Percentiles rank a stretch among this genome's conserved stretches.
These are phyloP conservation scores for Luvunga scandens DNA, from an alignment of 345 rosid species.

Conservation along the genomic window DNA sequence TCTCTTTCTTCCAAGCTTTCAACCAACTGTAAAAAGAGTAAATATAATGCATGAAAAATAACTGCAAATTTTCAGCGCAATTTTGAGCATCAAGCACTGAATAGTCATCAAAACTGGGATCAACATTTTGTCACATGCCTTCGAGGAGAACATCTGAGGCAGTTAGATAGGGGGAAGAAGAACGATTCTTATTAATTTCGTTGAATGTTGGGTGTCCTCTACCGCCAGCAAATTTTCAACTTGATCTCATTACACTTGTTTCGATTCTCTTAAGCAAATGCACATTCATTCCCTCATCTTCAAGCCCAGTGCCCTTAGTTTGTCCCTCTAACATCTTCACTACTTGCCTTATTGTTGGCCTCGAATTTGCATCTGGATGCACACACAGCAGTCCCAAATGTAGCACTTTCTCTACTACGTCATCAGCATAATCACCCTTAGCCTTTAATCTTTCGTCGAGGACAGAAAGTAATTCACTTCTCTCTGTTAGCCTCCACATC, in stretches of 20 bases:
- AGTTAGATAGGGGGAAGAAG: constrained; percentile 11
- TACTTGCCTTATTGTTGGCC: constrained; percentile 56
- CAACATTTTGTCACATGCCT: constrained; percentile 20
- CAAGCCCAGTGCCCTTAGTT: constrained; percentile 17
- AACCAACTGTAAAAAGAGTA: not conserved
- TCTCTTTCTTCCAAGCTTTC: not conserved
- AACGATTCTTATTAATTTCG: constrained; percentile 16
- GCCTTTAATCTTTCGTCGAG: constrained; percentile 30
- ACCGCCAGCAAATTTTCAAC: not conserved
- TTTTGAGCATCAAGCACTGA: not conserved
- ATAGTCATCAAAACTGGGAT: not conserved
- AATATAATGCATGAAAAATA: not conserved
- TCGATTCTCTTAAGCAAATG: constrained; percentile 16
- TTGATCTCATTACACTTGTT: constrained; percentile 11
- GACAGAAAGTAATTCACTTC: constrained; percentile 22
- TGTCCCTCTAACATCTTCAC: constrained; percentile 40
- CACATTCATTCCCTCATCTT: constrained; percentile 20
- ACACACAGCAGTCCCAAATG: constrained; percentile 49
- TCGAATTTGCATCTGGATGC: constrained; percentile 32
- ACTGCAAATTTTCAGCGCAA: not conserved
- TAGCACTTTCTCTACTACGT: constrained; percentile 36
- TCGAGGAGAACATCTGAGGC: constrained; percentile 19
- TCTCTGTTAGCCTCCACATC: constrained; percentile 34
- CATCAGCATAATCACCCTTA: constrained; percentile 6
- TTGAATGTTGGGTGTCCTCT: constrained; percentile 19